phyloP scores from a whole-genome alignment of 768 basidiomycete genomes.

The Lactarius sp. region DNA sequence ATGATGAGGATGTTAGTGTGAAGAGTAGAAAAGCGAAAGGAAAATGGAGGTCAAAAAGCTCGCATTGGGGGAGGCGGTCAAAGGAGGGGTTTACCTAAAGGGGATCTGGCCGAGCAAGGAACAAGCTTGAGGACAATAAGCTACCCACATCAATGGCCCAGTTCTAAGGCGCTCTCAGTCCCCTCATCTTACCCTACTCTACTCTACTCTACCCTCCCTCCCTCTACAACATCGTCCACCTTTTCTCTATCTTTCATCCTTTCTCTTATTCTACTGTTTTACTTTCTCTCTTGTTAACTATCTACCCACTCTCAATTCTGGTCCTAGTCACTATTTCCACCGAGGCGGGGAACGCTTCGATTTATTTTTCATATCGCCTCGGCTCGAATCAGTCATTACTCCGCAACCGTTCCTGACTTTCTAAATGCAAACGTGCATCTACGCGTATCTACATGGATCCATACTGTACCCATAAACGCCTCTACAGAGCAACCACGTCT shows the following conservation, averaged over 20 bases:
- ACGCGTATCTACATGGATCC: slow-evolving; percentile 19
- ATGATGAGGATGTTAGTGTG: neutral
- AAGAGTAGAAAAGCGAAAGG: neutral
- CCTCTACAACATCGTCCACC: no score
- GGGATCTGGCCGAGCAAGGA: no score
- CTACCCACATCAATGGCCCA: neutral
- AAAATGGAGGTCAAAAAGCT: neutral
- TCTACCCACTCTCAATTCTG: neutral
- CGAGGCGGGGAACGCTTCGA: no score
- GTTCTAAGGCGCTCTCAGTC: no score
- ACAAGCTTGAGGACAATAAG: slow-evolving; percentile 3
- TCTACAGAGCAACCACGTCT: neutral
- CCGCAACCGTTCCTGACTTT: neutral
- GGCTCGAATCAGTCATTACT: neutral
- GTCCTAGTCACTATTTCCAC: neutral
- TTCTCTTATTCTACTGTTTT: neutral
- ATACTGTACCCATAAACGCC: neutral
- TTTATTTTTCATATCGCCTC: neutral
- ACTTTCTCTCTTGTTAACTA: no score
- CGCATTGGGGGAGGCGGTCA: neutral
- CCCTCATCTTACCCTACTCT: no score
- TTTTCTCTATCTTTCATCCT: neutral
- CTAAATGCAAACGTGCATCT: neutral
- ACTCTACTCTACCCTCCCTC: no score
- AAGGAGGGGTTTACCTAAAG: neutral